Evolutionary conservation across 441 rosid species (phyloP), one percentile per base, ranked within the genome.

Genomic region (Hypseocharis bilobata): DNA sequence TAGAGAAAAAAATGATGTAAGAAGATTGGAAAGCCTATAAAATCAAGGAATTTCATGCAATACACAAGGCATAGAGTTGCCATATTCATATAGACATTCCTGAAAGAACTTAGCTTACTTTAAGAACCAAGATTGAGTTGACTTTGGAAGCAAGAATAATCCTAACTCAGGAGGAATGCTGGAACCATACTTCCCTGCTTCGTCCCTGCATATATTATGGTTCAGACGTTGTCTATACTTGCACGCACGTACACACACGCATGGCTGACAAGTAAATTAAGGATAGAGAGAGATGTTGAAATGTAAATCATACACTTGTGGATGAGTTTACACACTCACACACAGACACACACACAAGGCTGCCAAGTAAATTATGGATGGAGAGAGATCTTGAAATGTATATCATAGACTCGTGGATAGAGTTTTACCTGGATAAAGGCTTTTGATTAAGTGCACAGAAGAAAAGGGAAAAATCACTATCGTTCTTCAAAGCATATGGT

Each of bases 401-500:
- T 45, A 1, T 13, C 23, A 25, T 26, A 25, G 13, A 74, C 60
- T 65, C 49, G 66, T 56, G 65, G 72, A 30, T 10, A 52, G 0
- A 49, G 55, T 60, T 68, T 57, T 85, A 93, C 98, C 93, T 83
- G 66, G 81, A 78, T 1, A 78, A 72, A 77, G 83, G 86, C 76
- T 87, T 93, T 77, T 76, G 88, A 78, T 84, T 81, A 23, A 78
- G 83, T 58, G 86, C 65, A 67, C 62, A 80, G 76, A 87, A 74
- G 67, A 82, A 78, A 8, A 93, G 74, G 78, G 84, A 62, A 77
- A 80, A 78, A 28, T 86, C 88, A 57, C 91, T 81, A 68, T 83
- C 85, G 74, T 93, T 93, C 83, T 81, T 91, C 83, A 93, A 75
- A 64, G 86, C 72, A 80, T 86, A 82, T 6, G 87, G 77, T 14